phyloP scores from a whole-genome alignment of 1,284 basidiomycete species.

The Trametes versicolor region DNA sequence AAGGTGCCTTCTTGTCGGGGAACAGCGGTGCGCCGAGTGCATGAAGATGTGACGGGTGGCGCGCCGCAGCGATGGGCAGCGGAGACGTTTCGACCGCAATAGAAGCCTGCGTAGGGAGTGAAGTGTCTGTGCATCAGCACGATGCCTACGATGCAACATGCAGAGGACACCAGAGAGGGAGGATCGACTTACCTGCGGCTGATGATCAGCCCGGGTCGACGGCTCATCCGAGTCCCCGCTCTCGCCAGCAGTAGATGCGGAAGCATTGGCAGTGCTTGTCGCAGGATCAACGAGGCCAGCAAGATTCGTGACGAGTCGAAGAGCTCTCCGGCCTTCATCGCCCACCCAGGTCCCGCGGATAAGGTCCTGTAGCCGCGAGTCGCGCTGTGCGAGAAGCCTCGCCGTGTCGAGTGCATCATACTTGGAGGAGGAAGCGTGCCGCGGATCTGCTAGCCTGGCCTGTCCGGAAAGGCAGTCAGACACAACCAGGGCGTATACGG shows the following conservation, averaged over 20 bases:
- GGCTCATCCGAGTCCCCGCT: neutral
- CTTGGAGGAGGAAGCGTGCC: constrained; percentile 37
- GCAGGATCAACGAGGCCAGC: constrained; percentile 38
- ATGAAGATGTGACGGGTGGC: constrained; percentile 51
- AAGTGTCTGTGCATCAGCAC: neutral
- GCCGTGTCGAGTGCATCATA: constrained; percentile 47
- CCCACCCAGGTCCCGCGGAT: constrained; percentile 44
- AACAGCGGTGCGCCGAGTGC: constrained; percentile 33
- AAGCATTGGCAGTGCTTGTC: neutral
- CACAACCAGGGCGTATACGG: neutral
- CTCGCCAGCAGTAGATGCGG: neutral
- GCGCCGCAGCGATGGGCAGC: constrained; percentile 59
- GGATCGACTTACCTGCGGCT: neutral
- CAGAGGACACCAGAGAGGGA: neutral
- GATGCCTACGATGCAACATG: neutral
- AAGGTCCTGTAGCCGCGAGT: constrained; percentile 48
- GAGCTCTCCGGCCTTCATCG: constrained; percentile 41
- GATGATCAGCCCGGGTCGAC: neutral
- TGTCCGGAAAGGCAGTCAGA: constrained; percentile 11
- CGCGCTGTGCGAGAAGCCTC: constrained; percentile 47
- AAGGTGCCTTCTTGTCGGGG: constrained; percentile 4
- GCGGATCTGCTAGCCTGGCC: constrained; percentile 35
- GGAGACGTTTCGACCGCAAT: constrained; percentile 36
- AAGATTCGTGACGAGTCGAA: constrained; percentile 48
- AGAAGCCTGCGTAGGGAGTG: constrained; percentile 13